A percentile compares a stretch with the other conserved stretches of the same genome.
These are phyloP conservation scores for Sherardia arvensis DNA, from an alignment of 257 asterid genomes.

Conservation along the genomic window DNA sequence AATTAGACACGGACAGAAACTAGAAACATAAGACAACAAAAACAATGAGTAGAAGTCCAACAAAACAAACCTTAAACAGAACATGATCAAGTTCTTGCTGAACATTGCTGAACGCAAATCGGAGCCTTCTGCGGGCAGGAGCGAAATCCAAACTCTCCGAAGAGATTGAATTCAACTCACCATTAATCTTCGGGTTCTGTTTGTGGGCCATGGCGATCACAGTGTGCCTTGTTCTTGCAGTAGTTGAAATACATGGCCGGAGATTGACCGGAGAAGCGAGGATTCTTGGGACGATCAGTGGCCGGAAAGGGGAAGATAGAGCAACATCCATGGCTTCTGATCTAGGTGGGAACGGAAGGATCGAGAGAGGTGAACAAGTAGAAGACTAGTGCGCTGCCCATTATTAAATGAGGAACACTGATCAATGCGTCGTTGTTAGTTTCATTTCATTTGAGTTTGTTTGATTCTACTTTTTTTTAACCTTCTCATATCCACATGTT, in stretches of 20 bases:
- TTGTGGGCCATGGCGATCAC: slow-evolving; percentile 46
- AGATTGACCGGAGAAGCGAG: slow-evolving; percentile 19
- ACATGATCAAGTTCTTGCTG: slow-evolving; percentile 84
- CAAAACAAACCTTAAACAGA: slow-evolving; percentile 55
- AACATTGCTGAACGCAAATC: slow-evolving; percentile 60
- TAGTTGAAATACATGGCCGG: slow-evolving; percentile 12
- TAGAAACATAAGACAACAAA: neutral
- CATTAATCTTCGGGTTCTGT: slow-evolving; percentile 53
- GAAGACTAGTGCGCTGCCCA: slow-evolving; percentile 1
- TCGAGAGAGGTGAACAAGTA: neutral
- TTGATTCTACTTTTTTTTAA: too few relatives aligned
- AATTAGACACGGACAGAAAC: neutral
- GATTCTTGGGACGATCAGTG: slow-evolving; percentile 18
- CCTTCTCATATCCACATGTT: neutral
- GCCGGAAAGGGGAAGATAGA: slow-evolving; percentile 36
- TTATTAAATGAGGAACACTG: neutral
- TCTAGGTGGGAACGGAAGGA: slow-evolving; percentile 5
- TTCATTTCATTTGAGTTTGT: neutral
- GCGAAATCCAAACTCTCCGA: slow-evolving; percentile 88
- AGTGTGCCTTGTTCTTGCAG: slow-evolving; percentile 12
- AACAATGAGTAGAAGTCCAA: neutral
- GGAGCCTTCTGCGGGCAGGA: slow-evolving; percentile 82
- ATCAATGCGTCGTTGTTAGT: neutral
- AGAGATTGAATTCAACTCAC: slow-evolving; percentile 71
- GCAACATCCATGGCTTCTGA: slow-evolving; percentile 36